Percentiles rank a stretch among this genome's conserved stretches.
phyloP scores from a whole-genome alignment of 2,329 filamentous ascomycete genomes.

The Alternaria sp. region DNA sequence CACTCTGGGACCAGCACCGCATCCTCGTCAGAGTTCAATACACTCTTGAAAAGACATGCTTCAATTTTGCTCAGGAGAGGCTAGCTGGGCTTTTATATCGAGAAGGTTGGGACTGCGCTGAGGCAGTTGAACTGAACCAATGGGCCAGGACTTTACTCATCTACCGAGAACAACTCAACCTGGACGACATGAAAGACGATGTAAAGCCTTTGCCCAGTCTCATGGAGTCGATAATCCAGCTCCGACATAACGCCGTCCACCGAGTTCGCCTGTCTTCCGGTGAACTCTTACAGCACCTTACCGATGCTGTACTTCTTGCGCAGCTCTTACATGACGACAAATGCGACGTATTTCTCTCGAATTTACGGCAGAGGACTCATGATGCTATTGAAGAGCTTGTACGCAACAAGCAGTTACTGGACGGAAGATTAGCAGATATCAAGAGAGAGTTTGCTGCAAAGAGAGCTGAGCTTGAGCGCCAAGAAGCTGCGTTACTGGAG shows the following conservation, averaged over 20 bases:
- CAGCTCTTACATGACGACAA: background rate
- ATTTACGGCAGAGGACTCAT: background rate
- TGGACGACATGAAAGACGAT: background rate
- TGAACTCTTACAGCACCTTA: background rate
- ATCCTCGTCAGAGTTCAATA: background rate
- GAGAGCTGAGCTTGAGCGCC: background rate
- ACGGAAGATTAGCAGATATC: background rate
- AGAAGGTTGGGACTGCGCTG: slow-evolving; percentile 3
- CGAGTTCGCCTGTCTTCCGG: background rate
- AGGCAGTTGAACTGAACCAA: background rate
- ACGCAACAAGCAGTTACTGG: background rate
- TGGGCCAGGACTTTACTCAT: background rate
- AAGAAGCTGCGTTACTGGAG: background rate
- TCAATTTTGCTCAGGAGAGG: background rate
- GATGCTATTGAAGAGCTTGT: background rate
- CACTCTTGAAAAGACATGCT: background rate
- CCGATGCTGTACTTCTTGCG: background rate
- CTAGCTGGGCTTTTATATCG: background rate
- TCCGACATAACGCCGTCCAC: slow-evolving; percentile 2
- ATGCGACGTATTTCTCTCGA: background rate
- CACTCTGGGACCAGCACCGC: slow-evolving; percentile 3
- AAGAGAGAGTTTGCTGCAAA: background rate
- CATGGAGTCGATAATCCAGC: background rate
- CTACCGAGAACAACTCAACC: background rate
- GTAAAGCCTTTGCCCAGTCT: background rate